Conservation (phyloP, 306 rosid genomes). For the Lithocarpus polystachyus region DNA sequence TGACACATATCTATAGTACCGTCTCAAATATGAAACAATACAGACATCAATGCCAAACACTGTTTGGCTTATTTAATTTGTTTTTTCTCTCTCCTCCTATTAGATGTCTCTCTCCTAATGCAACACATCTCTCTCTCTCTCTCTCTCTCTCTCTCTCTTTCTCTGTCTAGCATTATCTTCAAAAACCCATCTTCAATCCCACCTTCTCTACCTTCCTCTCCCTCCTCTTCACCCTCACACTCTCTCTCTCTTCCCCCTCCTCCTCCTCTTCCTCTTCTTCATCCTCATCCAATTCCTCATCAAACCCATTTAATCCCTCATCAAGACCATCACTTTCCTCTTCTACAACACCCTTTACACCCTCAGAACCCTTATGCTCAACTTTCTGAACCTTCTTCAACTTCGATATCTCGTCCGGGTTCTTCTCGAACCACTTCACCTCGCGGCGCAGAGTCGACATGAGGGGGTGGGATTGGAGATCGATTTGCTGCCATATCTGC, state of each 20-base stretch:
- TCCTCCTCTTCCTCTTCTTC: constrained; percentile 15
- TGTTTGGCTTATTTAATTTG: no score
- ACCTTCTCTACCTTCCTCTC: constrained; percentile 23
- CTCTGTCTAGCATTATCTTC: no score
- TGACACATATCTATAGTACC: no score
- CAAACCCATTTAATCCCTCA: constrained; percentile 47
- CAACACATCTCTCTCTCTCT: no score
- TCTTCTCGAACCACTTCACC: constrained; percentile 50
- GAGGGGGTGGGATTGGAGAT: constrained; percentile 79
- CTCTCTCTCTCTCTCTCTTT: no score
- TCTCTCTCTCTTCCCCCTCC: not conserved
- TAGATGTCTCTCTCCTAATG: no score
- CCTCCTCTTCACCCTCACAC: constrained; percentile 10
- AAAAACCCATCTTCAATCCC: constrained; percentile 73
- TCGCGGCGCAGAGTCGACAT: constrained; percentile 62
- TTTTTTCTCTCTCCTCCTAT: no score
- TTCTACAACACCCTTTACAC: not conserved
- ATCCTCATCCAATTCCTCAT: constrained; percentile 39
- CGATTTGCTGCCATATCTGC: constrained; percentile 98
- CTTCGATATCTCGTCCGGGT: constrained; percentile 48
- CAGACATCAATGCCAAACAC: no score
- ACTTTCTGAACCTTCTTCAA: constrained; percentile 30
- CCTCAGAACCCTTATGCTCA: constrained; percentile 24
- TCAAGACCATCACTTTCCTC: constrained; percentile 45
- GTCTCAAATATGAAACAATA: no score